phyloP scores from a whole-genome alignment of 2,329 filamentous ascomycete genomes.

The Dactylellina haptotyla region DNA sequence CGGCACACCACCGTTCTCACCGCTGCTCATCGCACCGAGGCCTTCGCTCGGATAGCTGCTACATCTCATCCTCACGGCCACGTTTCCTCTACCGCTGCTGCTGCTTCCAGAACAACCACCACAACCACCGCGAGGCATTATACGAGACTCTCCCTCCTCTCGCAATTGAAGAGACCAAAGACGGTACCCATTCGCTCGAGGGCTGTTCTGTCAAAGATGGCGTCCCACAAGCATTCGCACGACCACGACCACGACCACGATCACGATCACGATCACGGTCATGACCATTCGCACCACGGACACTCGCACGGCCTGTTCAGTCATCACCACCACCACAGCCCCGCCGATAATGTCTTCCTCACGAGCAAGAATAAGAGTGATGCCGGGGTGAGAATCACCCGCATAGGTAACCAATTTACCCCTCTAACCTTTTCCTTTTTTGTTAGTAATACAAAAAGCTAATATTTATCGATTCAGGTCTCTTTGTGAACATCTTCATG shows the following conservation, averaged over 20 bases:
- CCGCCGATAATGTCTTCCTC: constrained; percentile 86
- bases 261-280: constrained; percentile 59
- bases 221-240: constrained; percentile 61
- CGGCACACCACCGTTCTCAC: not conserved
- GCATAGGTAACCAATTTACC: constrained; percentile 65
- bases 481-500: constrained; percentile 92
- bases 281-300: constrained; percentile 64
- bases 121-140: not conserved
- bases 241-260: constrained; percentile 58
- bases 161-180: constrained; percentile 31
- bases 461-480: constrained; percentile 63
- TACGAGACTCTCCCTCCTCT: not conserved
- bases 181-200: not conserved
- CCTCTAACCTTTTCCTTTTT: not conserved
- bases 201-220: constrained; percentile 37
- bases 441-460: not conserved
- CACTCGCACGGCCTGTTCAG: constrained; percentile 67
- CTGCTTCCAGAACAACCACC: not conserved
- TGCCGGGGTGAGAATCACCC: constrained; percentile 91
- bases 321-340: constrained; percentile 74
- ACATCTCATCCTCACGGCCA: constrained; percentile 4
- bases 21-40: constrained; percentile 30
- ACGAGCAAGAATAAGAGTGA: constrained; percentile 86
- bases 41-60: constrained; percentile 30
- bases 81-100: constrained; percentile 11